A percentile compares a stretch with the other conserved stretches of the same genome.
phyloP scores from a whole-genome alignment of 306 rosid species.

The Castanea sativa region DNA sequence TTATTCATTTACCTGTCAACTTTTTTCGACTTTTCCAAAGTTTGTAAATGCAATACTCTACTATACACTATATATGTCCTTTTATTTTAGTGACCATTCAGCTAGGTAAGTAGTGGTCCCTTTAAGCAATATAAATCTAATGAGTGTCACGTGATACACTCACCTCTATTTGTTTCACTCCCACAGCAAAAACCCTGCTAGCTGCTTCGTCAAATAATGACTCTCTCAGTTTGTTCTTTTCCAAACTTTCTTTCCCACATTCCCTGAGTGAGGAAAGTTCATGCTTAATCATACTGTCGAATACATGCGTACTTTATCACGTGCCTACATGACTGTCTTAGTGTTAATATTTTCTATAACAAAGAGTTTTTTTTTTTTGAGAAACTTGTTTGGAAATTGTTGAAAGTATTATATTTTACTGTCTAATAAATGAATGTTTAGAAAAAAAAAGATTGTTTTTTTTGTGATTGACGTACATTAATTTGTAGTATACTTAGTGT shows the following conservation, averaged over 20 bases:
- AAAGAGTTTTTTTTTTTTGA: background rate
- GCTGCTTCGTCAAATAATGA: slow-evolving; percentile 6
- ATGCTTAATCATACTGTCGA: slow-evolving; percentile 65
- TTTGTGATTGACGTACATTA: too few species aligned
- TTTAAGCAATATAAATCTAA: background rate
- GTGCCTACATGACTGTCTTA: slow-evolving; percentile 22
- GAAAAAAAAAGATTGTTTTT: too few species aligned
- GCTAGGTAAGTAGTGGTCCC: slow-evolving; percentile 49
- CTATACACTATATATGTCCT: background rate
- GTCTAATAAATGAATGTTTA: too few species aligned
- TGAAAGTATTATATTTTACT: too few species aligned
- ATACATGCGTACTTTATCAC: slow-evolving; percentile 56
- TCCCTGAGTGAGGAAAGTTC: slow-evolving; percentile 33
- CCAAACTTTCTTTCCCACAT: slow-evolving; percentile 33
- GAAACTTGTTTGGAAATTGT: too few species aligned
- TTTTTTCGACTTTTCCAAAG: slow-evolving; percentile 27
- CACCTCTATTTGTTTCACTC: background rate
- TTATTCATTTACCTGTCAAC: background rate
- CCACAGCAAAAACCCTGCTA: background rate
- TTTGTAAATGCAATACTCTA: background rate
- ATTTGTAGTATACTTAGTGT: too few species aligned
- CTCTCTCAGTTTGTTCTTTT: slow-evolving; percentile 20
- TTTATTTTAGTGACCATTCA: background rate
- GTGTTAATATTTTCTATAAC: background rate
- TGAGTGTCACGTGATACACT: slow-evolving; percentile 48